Evolutionary conservation across 768 basidiomycete genomes (phyloP).

Genomic region (Cyathus striatus): DNA sequence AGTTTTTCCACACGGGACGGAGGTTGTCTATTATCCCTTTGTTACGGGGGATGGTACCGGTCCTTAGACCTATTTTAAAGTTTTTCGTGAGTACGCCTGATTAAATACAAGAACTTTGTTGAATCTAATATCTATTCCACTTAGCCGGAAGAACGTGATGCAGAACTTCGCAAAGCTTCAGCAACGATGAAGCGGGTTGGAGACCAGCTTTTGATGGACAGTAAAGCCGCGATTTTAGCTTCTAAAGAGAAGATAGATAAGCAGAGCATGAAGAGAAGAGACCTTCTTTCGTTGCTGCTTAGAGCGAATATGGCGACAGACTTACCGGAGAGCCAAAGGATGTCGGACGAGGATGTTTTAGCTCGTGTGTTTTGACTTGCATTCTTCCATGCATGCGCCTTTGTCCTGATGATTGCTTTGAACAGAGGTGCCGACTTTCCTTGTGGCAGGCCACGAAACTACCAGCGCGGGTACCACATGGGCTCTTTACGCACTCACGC

Average conservation of each 20-base stretch:
- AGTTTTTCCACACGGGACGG: conserved; percentile 39
- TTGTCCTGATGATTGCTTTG: too few relatives aligned
- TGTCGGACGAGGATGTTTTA: conserved; percentile 61
- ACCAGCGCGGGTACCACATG: conserved; percentile 50
- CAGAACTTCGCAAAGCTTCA: conserved; percentile 21
- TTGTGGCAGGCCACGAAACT: conserved; percentile 58
- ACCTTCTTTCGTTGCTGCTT: conserved; percentile 56
- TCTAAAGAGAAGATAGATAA: conserved; percentile 23
- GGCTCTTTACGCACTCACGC: conserved; percentile 52
- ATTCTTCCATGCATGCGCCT: too few relatives aligned
- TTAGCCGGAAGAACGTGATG: conserved; percentile 28
- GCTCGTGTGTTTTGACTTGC: conserved; percentile 42
- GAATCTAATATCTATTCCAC: not conserved
- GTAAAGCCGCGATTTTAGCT: conserved; percentile 32
- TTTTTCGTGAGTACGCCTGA: conserved; percentile 23
- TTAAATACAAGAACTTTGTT: not conserved
- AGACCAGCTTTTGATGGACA: conserved; percentile 38
- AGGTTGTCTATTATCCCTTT: conserved; percentile 26
- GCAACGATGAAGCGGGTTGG: conserved; percentile 47
- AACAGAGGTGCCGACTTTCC: conserved; percentile 56
- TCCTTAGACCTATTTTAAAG: conserved; percentile 31
- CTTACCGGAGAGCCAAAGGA: conserved; percentile 43
- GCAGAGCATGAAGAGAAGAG: conserved; percentile 32
- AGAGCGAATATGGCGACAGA: conserved; percentile 63
- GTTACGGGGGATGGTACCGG: conserved; percentile 27